phyloP scores from a whole-genome alignment of 441 rosid species.

The Erodium moschatum region DNA sequence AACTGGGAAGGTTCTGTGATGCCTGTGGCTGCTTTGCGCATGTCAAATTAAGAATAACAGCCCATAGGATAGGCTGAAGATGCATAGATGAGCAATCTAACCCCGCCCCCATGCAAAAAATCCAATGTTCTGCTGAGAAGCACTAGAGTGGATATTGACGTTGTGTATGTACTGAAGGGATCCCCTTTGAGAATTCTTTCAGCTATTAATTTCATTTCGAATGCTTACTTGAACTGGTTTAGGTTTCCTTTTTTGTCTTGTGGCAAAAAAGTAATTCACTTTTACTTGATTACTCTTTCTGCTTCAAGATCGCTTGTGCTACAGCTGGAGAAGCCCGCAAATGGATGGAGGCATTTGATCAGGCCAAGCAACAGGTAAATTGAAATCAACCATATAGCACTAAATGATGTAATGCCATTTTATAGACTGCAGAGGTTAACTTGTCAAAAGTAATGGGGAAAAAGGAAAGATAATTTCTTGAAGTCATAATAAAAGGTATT shows the following conservation, averaged over 20 bases:
- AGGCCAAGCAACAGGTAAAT: conserved; percentile 83
- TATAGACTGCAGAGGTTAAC: not conserved
- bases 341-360: conserved; percentile 96
- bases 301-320: conserved; percentile 78
- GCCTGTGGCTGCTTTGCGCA: not conserved
- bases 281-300: conserved; percentile 16
- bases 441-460: not conserved
- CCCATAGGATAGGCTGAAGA: conserved; percentile 6
- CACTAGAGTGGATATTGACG: not conserved
- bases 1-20: not conserved
- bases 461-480: not conserved
- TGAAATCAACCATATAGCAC: conserved; percentile 17
- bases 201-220: not conserved
- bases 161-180: not conserved
- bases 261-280: conserved; percentile 10
- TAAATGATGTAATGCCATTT: not conserved
- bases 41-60: not conserved
- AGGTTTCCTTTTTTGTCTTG: not conserved
- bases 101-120: not conserved
- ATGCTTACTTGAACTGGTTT: not conserved
- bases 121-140: not conserved
- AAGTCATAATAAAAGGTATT: not conserved
- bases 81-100: not conserved
- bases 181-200: not conserved
- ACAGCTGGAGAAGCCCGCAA: conserved; percentile 76